Base-by-base conservation (phyloP, 2,329 filamentous ascomycete genomes). In the Huntiella decipiens region DNA sequence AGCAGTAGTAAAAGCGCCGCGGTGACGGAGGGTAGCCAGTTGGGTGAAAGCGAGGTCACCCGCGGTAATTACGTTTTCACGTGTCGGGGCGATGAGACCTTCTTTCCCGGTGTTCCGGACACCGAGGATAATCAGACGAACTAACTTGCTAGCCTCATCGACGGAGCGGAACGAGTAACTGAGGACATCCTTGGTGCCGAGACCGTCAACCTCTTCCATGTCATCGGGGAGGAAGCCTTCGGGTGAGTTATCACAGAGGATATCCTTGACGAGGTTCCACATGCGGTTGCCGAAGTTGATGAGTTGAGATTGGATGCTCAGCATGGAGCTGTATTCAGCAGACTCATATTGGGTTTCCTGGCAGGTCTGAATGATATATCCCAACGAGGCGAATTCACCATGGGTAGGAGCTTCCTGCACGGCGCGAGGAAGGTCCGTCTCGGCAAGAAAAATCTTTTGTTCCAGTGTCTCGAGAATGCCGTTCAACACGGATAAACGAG, bases 141-240 rank as follows among this genome's bases (percentile, higher is more conserved):
- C 67, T 4, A 92, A 63, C 47, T 84, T 77, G 59, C 85, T 91
- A 17, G 87, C 84, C 62, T 98, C 91, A 51, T 94, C 88, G n/a
- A 95, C 68, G 4, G 86, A 84, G 54, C 91, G 76, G 71, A 94
- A 98, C 51, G 86, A 94, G 59, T 91, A 98, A 52, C 88, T 96
- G 40, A 98, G 63, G 13, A 93, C 71, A 54, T 92, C 85, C 57
- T 95, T 96, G 0, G 85, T 86, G 44, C 82, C 79, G 2, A 85
- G 68, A 1, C 78, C 81, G 4, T 79, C 71, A 12, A 74, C 64
- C 32, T 81, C 78, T 45, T 82, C 74, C n/a, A 84, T 60, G 19
- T 88, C 82, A 44, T 87, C 77, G 0, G 79, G 80, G 3, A 84
- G 65, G 58, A 91, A 79, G 0, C 88, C 88, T 61, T 98, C 91